phyloP scores from a whole-genome alignment of 768 basidiomycete genomes.

The Saitozyma podzolica region DNA sequence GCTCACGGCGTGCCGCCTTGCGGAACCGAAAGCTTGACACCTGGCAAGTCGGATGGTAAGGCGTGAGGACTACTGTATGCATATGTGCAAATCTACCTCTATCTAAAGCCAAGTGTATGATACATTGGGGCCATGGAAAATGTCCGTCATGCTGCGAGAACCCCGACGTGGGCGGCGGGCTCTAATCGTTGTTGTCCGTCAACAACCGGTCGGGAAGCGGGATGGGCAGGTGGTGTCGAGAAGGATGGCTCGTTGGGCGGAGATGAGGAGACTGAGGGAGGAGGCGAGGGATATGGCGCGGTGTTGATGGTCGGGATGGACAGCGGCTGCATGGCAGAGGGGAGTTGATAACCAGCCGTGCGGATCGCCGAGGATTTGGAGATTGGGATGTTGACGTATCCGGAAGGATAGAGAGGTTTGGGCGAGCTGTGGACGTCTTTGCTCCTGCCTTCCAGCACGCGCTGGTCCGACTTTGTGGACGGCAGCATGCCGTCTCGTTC shows the following conservation, averaged over 20 bases:
- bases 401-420: conserved; percentile 25
- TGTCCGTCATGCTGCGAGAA: too few relatives aligned
- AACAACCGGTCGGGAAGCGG: too few relatives aligned
- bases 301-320: not conserved
- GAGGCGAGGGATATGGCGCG: conserved; percentile 30
- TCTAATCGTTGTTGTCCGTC: too few relatives aligned
- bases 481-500: conserved; percentile 51
- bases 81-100: too few relatives aligned
- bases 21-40: conserved; percentile 16
- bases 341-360: conserved; percentile 8
- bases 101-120: too few relatives aligned
- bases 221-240: too few relatives aligned
- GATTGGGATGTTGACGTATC: not conserved
- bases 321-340: conserved; percentile 4
- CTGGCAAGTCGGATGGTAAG: conserved; percentile 31
- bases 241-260: conserved; percentile 12
- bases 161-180: too few relatives aligned
- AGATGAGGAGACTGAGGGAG: conserved; percentile 24
- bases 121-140: too few relatives aligned
- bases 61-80: not conserved
- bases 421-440: conserved; percentile 35
- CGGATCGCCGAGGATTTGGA: conserved; percentile 27
- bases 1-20: conserved; percentile 62
- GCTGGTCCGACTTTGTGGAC: conserved; percentile 37
- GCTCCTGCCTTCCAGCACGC: conserved; percentile 25